Evolutionary conservation across 2,329 filamentous ascomycete species (phyloP).

Genomic region (Talaromyces atroroseus): DNA sequence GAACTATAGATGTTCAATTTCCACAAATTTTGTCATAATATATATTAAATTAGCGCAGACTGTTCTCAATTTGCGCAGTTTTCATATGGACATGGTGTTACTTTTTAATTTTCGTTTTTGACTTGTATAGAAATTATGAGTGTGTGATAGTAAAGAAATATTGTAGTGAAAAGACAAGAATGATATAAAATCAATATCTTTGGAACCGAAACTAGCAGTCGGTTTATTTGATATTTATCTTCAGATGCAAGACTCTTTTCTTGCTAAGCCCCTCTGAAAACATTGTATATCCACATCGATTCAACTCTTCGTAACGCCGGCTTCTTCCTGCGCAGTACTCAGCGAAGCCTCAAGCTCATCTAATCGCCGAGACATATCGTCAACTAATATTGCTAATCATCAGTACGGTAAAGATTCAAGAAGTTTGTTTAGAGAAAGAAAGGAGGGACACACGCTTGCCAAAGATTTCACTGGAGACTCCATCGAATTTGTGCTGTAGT

Average conservation of each 20-base stretch:
- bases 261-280: too few species aligned
- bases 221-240: too few species aligned
- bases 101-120: not conserved
- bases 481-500: constrained; percentile 77
- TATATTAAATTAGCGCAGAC: constrained; percentile 14
- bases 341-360: constrained; percentile 77
- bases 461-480: constrained; percentile 79
- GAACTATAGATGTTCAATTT: constrained; percentile 53
- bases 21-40: constrained; percentile 16
- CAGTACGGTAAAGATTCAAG: not conserved
- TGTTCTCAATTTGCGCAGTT: not conserved
- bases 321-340: constrained; percentile 46
- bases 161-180: not conserved
- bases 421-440: not conserved
- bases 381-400: constrained; percentile 61
- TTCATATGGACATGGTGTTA: not conserved
- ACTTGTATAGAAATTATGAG: not conserved
- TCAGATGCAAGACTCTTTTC: too few species aligned
- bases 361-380: constrained; percentile 82
- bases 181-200: not conserved
- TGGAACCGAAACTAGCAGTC: not conserved
- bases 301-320: constrained; percentile 22
- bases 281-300: too few species aligned
- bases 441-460: constrained; percentile 65
- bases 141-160: not conserved